Conservation (phyloP, 2,329 filamentous ascomycete genomes). For the Claviceps quebecensis region DNA sequence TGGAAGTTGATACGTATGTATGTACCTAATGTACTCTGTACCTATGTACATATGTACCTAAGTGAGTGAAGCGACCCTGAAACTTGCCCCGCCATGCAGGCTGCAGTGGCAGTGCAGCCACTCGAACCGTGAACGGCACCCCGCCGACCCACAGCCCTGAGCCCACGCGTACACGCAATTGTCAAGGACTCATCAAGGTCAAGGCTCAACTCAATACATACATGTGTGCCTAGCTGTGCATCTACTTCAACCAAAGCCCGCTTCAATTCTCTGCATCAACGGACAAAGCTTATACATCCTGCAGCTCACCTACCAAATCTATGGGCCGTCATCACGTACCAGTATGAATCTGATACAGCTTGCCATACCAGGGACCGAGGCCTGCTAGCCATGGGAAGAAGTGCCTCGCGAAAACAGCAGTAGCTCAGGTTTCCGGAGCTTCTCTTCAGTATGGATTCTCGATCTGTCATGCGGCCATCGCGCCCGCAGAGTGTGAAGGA, state of each 20-base stretch:
- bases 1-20: too few relatives aligned
- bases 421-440: neutral
- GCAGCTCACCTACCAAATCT: neutral
- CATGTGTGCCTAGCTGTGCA: neutral
- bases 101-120: too few relatives aligned
- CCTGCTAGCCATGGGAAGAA: neutral
- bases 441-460: constrained; percentile 14
- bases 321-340: neutral
- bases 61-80: too few relatives aligned
- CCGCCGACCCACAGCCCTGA: too few relatives aligned
- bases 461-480: constrained; percentile 19
- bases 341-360: constrained; percentile 1
- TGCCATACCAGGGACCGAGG: neutral
- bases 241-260: neutral
- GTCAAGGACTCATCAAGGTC: too few relatives aligned
- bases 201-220: too few relatives aligned
- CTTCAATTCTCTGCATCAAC: neutral
- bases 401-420: neutral
- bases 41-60: too few relatives aligned
- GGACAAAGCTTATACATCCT: neutral
- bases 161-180: too few relatives aligned
- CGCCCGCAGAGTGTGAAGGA: constrained; percentile 59
- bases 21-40: too few relatives aligned
- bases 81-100: too few relatives aligned
- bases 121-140: too few relatives aligned